phyloP scores from a whole-genome alignment of 768 basidiomycete species.

The Pilatotrama ljubarskyi region DNA sequence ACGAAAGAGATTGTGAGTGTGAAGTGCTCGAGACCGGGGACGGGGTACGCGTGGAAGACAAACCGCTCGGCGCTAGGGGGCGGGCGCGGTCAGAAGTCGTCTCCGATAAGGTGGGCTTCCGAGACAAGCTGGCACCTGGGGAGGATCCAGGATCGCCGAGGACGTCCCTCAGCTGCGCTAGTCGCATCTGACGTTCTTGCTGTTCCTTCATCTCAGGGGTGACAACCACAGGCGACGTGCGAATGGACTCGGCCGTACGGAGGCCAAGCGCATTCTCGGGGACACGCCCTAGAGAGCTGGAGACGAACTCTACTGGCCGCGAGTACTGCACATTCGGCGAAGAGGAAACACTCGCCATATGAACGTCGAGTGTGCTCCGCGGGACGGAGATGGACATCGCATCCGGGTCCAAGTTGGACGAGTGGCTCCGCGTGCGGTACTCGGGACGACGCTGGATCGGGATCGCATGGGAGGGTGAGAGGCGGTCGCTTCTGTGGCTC shows the following conservation, averaged over 20 bases:
- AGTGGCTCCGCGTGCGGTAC: conserved; percentile 25
- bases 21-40: conserved; percentile 21
- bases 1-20: not conserved
- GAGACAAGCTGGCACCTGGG: not conserved
- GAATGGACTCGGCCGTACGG: conserved; percentile 1
- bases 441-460: conserved; percentile 20
- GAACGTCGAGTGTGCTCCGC: conserved; percentile 27
- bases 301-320: conserved; percentile 18
- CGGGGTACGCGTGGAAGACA: conserved; percentile 20
- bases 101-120: conserved; percentile 10
- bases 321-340: conserved; percentile 25
- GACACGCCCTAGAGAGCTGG: conserved; percentile 6
- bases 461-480: conserved; percentile 26
- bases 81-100: not conserved
- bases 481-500: conserved; percentile 1
- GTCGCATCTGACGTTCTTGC: conserved; percentile 11
- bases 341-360: conserved; percentile 31
- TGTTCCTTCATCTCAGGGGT: conserved; percentile 9
- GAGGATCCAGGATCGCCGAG: conserved; percentile 12
- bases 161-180: conserved; percentile 21
- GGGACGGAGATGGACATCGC: conserved; percentile 27
- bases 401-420: conserved; percentile 21
- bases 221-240: not conserved
- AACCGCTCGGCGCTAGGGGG: conserved; percentile 7
- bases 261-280: conserved; percentile 20